Percentiles rank a stretch among this genome's conserved stretches.
Evolutionary conservation across 2,329 filamentous ascomycete genomes (phyloP).

Genomic region (Neurospora crassa): DNA sequence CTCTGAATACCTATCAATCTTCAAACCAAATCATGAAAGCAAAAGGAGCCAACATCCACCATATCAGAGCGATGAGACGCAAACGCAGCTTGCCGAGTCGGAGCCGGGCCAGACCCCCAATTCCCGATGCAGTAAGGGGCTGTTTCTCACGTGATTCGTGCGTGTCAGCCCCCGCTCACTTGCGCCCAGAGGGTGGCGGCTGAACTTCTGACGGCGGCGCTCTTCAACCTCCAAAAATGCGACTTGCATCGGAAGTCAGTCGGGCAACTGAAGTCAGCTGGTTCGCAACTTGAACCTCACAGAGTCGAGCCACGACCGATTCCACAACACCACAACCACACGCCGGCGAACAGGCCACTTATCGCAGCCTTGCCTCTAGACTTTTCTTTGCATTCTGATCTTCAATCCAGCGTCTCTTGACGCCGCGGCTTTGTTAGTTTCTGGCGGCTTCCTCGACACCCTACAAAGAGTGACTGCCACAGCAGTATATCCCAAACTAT

Average conservation of each 20-base stretch:
- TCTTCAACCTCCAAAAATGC: not conserved
- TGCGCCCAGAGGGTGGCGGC: not conserved
- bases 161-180: not conserved
- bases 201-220: not conserved
- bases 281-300: not conserved
- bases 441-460: not conserved
- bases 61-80: not conserved
- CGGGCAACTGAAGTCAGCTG: not conserved
- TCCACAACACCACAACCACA: not conserved
- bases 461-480: not conserved
- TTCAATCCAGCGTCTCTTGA: slow-evolving; percentile 4
- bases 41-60: not conserved
- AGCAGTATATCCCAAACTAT: no score
- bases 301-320: not conserved
- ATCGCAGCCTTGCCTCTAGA: not conserved
- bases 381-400: not conserved
- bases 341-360: not conserved
- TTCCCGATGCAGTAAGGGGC: not conserved
- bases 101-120: not conserved
- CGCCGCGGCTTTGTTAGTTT: slow-evolving; percentile 6
- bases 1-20: not conserved
- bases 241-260: not conserved
- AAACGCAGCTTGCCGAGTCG: not conserved
- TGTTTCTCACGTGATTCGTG: not conserved
- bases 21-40: not conserved